Evolutionary conservation across 768 basidiomycete genomes (phyloP), one percentile per base, ranked within the genome.

Genomic region (Mrakia blollopis): DNA sequence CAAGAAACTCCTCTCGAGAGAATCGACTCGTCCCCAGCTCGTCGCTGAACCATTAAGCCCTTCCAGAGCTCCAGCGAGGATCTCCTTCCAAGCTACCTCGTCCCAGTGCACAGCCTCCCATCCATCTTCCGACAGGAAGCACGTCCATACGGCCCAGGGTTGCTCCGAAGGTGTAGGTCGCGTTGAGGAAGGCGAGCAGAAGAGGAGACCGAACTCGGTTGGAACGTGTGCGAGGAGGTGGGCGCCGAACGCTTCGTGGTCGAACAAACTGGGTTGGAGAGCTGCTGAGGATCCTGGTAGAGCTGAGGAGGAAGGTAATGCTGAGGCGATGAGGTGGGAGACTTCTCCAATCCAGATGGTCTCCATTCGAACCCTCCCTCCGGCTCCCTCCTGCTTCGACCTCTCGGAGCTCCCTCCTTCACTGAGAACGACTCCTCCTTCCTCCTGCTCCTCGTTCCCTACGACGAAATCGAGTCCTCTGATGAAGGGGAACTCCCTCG

Each of bases 401-500:
- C 23, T 73, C 37, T 39, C 37, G 9, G 72, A 73, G 37, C 37
- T n/a, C 21, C n/a, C 61, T 35, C 28, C 37, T 65, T 41, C 28
- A 16, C 28, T 44, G 2, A 47, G 7, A 62, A 13, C 25, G 41
- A 68, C 65, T 16, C 39, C 44, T 41, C 44, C 69, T 47, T 52
- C 69, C 44, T 44, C 18, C 14, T 62, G 44, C 18, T n/a, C 73
- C 41, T 11, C 47, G 54, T 18, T 39, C 2, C 25, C 37, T 10
- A 44, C 35, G 16, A 32, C 52, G 32, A 72, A 57, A n/a, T n/a
- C 54, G 25, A n/a, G 32, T 41, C 72, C 68, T 25, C 44, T 18
- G 37, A 11, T 67, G 52, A 39, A 79, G 41, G 35, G 71, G 16
- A 39, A 69, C 10, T 76, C 87, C 87, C 73, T 93, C 73, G 32